These are phyloP conservation scores for Myriosclerotinia duriaeana DNA, from an alignment of 2,329 filamentous ascomycete genomes.

Conservation along the genomic window DNA sequence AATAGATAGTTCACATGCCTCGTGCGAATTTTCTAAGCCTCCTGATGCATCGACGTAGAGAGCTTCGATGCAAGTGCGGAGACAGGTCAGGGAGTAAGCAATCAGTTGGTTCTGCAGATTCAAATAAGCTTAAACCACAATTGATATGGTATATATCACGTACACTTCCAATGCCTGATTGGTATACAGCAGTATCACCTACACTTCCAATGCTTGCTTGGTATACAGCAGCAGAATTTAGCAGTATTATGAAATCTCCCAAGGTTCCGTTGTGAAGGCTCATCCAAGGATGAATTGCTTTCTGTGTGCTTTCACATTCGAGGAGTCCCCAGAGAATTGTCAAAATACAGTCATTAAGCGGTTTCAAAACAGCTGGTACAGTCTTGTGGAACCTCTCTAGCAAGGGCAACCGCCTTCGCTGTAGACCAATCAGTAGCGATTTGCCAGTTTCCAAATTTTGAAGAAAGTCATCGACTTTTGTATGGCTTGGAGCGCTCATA, in stretches of 20 bases:
- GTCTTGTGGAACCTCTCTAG: not conserved
- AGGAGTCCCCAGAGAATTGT: conserved; percentile 23
- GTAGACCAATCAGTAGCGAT: not conserved
- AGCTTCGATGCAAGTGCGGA: conserved; percentile 29
- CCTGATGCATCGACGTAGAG: conserved; percentile 20
- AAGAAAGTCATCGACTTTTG: conserved; percentile 3
- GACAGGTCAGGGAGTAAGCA: conserved; percentile 30
- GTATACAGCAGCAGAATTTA: conserved; percentile 17
- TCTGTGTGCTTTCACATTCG: conserved; percentile 10
- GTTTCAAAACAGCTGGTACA: conserved; percentile 12
- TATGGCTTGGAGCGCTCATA: not conserved
- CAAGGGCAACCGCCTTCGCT: not conserved
- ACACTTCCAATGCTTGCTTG: conserved; percentile 18
- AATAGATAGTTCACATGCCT: conserved; percentile 6
- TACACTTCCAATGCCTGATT: conserved; percentile 15
- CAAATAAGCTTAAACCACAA: not conserved
- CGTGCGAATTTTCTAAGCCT: conserved; percentile 9
- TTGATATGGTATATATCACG: not conserved
- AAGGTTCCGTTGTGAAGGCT: not conserved
- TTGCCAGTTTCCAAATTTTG: not conserved
- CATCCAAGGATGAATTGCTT: conserved; percentile 15
- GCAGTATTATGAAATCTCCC: conserved; percentile 8
- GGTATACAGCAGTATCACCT: conserved; percentile 16
- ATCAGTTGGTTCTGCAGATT: conserved; percentile 29
- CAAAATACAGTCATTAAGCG: conserved; percentile 22